phyloP scores from a whole-genome alignment of 2,329 filamentous ascomycete genomes.

The Penicillium sp. region DNA sequence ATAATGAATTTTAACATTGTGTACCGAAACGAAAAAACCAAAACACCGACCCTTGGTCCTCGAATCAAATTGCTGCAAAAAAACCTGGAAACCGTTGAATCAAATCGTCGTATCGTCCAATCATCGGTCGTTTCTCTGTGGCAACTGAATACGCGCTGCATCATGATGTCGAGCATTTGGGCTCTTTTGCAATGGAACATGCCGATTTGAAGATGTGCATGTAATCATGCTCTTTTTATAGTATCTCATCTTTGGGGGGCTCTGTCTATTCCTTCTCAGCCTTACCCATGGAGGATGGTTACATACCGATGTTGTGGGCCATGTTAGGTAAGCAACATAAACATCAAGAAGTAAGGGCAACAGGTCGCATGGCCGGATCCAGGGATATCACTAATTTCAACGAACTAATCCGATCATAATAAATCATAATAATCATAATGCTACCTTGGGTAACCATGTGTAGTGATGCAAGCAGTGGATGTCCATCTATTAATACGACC shows the following conservation, averaged over 20 bases:
- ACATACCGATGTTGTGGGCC: too few relatives aligned
- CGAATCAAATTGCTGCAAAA: background rate
- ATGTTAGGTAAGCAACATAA: background rate
- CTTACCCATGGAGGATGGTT: too few relatives aligned
- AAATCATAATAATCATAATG: background rate
- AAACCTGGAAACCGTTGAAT: conserved; percentile 4
- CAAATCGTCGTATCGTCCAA: background rate
- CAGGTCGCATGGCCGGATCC: background rate
- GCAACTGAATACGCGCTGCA: background rate
- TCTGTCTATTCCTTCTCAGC: background rate
- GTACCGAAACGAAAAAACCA: background rate
- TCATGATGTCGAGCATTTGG: background rate
- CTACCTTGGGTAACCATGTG: background rate
- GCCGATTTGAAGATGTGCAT: background rate
- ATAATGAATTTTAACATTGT: background rate
- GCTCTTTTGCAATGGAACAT: background rate
- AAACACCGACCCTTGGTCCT: background rate
- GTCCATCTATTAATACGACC: conserved; percentile 5
- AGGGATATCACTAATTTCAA: background rate
- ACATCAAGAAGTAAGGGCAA: background rate
- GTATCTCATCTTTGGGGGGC: background rate
- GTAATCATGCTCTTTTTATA: background rate
- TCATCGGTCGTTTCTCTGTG: background rate
- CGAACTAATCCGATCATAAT: too few relatives aligned
- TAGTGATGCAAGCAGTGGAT: background rate